Percentiles rank a stretch among this genome's conserved stretches.
phyloP scores from a whole-genome alignment of 2,329 filamentous ascomycete species.

The Drechslerella coelobrocha region DNA sequence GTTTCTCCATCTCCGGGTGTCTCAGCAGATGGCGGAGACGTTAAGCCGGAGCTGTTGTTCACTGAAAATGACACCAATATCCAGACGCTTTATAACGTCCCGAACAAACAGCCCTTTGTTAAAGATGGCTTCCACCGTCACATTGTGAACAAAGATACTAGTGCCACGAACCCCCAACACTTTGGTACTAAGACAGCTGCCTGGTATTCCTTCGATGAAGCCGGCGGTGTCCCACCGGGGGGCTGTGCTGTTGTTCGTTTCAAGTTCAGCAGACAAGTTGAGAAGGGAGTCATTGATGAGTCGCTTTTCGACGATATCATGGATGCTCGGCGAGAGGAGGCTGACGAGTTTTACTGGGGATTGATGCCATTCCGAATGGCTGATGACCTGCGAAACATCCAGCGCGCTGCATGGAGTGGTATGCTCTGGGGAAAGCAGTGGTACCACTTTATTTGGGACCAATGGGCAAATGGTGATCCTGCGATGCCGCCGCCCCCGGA shows the following conservation, averaged over 20 bases:
- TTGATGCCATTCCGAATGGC: conserved; percentile 92
- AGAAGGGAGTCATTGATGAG: conserved; percentile 73
- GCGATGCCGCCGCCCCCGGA: conserved; percentile 84
- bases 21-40: conserved; percentile 77
- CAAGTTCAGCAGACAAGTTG: conserved; percentile 76
- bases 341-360: conserved; percentile 93
- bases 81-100: conserved; percentile 74
- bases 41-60: conserved; percentile 84
- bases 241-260: conserved; percentile 96
- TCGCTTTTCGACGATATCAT: conserved; percentile 90
- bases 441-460: conserved; percentile 96
- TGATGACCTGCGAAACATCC: conserved; percentile 91
- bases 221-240: conserved; percentile 82
- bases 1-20: conserved; percentile 89
- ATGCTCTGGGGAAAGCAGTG: conserved; percentile 99
- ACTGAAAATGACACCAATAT: conserved; percentile 96
- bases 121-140: conserved; percentile 94
- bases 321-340: conserved; percentile 83
- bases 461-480: conserved; percentile 96
- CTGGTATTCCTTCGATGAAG: conserved; percentile 91
- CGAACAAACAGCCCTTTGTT: conserved; percentile 77
- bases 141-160: conserved; percentile 81
- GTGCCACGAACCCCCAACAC: conserved; percentile 78
- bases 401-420: conserved; percentile 89
- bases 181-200: conserved; percentile 87